Evolutionary conservation across 768 basidiomycete species (phyloP), one percentile per base, ranked within the genome.

Genomic region (Macrocybe gigantea): DNA sequence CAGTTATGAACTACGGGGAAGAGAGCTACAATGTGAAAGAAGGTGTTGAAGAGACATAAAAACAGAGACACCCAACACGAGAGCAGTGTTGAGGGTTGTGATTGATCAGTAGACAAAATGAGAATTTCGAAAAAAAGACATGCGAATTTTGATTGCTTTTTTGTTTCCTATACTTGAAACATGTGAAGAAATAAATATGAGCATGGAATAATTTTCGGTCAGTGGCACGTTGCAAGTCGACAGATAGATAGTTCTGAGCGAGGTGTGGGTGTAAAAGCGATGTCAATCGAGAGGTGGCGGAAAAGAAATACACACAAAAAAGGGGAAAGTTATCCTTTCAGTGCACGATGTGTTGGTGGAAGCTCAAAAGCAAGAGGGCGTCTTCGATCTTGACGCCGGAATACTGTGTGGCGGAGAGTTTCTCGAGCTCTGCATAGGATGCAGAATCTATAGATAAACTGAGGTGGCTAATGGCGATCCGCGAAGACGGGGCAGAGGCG

Each of bases 301-400:
- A 32, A 5, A 8, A 34, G 33, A 6, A 36, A 5, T 7, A 31
- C 11, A 12, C 34, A 48, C 52, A 41, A 38, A 55, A 47, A 51
- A 12, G 45, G 33, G 48, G 36, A 39, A 39, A 33, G 13, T 49
- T 52, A 46, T 35, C 34, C 36, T 47, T 50, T 71, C 68, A 81
- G 51, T 77, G 80, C 54, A 78, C 75, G 53, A 73, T 71, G 55
- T 82, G 79, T 40, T 83, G 79, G 58, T 85, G 82, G 69, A 90
- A 90, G 61, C 79, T 80, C 53, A 90, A 72, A 44, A 90, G 69
- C 36, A 90, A 64, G 32, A 86, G 65, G 4, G 87, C 87, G 56
- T 90, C 87, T 63, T 88, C 87, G 44, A 86, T 71, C 57, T 73
- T 80, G 51, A 85, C 78, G 41, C 80, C 80, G 45, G 70, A 66